Evolutionary conservation across 2,329 filamentous ascomycete species (phyloP).

Genomic region (Colletotrichum sublineola): DNA sequence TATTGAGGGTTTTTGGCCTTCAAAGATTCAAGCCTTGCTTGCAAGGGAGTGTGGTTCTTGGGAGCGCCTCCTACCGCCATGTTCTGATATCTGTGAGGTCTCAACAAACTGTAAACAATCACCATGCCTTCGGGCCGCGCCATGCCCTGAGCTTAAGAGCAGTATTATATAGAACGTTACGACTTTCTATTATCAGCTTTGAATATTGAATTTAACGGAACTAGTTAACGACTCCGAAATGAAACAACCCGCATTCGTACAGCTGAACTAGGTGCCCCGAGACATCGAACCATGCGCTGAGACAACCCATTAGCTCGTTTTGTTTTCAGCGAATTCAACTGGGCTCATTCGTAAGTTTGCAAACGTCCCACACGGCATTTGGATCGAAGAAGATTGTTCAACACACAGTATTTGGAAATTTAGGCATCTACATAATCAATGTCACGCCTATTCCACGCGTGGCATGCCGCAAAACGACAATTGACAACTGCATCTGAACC

Average conservation of each 20-base stretch:
- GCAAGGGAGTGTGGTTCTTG: not conserved
- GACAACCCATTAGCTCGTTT: not conserved
- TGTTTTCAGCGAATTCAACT: not conserved
- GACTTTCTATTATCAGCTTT: not conserved
- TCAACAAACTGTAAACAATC: not conserved
- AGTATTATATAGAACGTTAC: constrained; percentile 1
- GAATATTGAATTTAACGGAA: not conserved
- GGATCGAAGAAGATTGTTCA: not conserved
- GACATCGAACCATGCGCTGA: not conserved
- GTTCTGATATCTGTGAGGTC: not conserved
- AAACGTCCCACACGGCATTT: not conserved
- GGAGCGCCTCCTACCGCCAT: constrained; percentile 4
- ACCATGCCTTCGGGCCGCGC: no score
- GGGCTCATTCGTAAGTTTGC: not conserved
- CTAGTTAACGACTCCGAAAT: not conserved
- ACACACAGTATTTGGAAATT: not conserved
- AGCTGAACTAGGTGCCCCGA: not conserved
- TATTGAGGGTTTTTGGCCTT: not conserved
- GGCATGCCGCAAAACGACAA: not conserved
- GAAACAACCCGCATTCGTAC: constrained; percentile 13
- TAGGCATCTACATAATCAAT: not conserved
- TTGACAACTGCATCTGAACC: not conserved
- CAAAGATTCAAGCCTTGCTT: not conserved
- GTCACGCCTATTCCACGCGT: not conserved
- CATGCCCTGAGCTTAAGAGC: not conserved